Base-by-base conservation (phyloP, 495 filamentous ascomycete species). In the Hypoxylon cercidicola region DNA sequence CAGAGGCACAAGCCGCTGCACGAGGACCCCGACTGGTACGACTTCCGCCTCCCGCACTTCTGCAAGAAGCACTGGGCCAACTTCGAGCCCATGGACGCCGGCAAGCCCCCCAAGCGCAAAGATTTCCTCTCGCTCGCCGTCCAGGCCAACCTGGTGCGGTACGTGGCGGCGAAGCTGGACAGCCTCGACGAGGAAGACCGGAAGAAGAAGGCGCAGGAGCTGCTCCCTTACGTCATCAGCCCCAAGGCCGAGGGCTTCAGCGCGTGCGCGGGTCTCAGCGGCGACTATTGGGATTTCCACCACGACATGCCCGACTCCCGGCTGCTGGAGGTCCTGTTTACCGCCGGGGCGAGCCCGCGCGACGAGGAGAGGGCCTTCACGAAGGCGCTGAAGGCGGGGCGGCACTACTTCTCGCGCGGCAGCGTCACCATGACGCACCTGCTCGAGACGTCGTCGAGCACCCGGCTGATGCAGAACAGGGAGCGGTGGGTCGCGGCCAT, bases 31-130 rank as follows among this genome's bases (percentile, higher is more conserved):
- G 72, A 74, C 18, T 74, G 72, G 72, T 66, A 55, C 51, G 70
- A 74, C 5, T 30, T 32, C 12, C 60, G 66, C 37, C 65, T 70
- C 2, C 70, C 67, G 0, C 47, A 13, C 4, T 62, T 69, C 18
- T 55, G 69, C 23, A 40, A 56, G 43, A 67, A 60, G 37, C 72
- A 74, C 51, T 74, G 72, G 72, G 62, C 72, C n/a, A 54, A 59
- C 37, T 74, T 59, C 43, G 72, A 74, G 64, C 72, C 72, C 30
- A 74, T 74, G 72, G 72, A 74, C 40, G 64, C 70, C 6, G 72
- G 72, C 47, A 74, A 73, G 60, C 64, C 72, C 12, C 72, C 72
- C 1, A 72, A 72, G 53, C 67, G 72, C 11, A 71, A 68, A 13
- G 70, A 74, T 39, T 69, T 74, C 47, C 51, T 74, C 11, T 43